Evolutionary conservation across 2,329 filamentous ascomycete genomes (phyloP), one percentile per base, ranked within the genome.

Genomic region (Hypoxylon sp.): DNA sequence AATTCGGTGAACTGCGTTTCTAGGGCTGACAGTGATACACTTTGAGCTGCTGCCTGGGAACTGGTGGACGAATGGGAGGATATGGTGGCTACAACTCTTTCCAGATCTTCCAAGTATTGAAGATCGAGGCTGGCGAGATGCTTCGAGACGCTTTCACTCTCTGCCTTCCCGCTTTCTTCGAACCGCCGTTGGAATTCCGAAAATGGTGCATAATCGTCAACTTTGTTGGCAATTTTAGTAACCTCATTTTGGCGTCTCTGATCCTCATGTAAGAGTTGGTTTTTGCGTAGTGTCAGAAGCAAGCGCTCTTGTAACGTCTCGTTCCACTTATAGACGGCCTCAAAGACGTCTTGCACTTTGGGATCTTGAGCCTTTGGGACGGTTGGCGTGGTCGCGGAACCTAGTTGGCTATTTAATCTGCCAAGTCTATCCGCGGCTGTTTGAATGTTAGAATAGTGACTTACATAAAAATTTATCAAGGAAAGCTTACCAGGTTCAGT

Each of bases 351-450:
- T 63, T 76, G 74, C 3, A 74, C 45, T n/a, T 65, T 63, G 14
- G 71, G 67, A 46, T 76, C 68, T 43, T 69, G 71, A 19, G 70
- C 64, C 41, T 69, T 73, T 5, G 72, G 71, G 11, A 67, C 53
- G 27, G 8, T 43, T 25, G 52, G 25, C 2, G 52, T 21, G 4
- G 43, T 16, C 16, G 63, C 16, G 12, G 39, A 51, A 45, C 16
- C 56, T 7, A 46, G 23, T 23, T 25, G 3, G 12, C 1, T 43
- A 19, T 25, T 56, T 9, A 14, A n/a, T 21, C 27, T 63, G 23
- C 19, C 5, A 11, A 23, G 12, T 43, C 45, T 65, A 4, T 61
- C 48, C 16, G 57, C 27, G 9, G 56, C 67, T 70, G 53, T 58
- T 37, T 27, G 3, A 14, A 43, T 29, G 16, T 70, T 61, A 70